Evolutionary conservation across 2,329 filamentous ascomycete species (phyloP), one percentile per base, ranked within the genome.

Genomic region (Penicillium sp.): DNA sequence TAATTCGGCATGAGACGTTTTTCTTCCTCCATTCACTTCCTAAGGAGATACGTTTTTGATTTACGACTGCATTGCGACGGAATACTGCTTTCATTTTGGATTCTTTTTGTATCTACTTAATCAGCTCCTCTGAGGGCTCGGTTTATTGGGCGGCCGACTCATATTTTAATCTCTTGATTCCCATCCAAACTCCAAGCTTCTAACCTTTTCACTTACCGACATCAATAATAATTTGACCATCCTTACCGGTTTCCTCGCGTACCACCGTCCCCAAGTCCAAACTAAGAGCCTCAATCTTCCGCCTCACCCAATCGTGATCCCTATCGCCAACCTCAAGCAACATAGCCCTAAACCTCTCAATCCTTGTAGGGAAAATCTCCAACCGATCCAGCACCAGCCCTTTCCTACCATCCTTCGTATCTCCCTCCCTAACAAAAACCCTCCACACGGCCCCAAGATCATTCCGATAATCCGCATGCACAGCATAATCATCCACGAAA

Each of bases 401-500:
- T 25, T 28, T 44, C n/a, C 16, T 27, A 20, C 14, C 41, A 13
- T 16, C 24, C 2, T 11, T 35, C n/a, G 40, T 44, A 14, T 52
- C 49, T 10, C 42, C 51, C 38, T 60, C 58, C 20, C 46, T 46
- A 2, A 74, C 65, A 44, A 53, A 44, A 47, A 75, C 68, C 44
- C 65, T 69, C 70, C 72, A 75, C 14, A 73, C 52, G 18, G 68
- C 72, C 14, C 71, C 69, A 11, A 74, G 52, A 61, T 74, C 72
- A 64, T 74, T 75, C 46, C 71, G 57, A 58, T 53, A 74, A 35
- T 62, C 56, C 22, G 44, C 46, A 47, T 64, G 58, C n/a, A 73
- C 14, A 3, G 65, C 67, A 63, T 74, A 74, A 57, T 74, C 72
- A 58, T 75, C 71, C n/a, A 75, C 67, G 55, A 74, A 75, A 54